Conservation (phyloP, 352 stramenopile genomes). For the Halophytophthora batemanensis region DNA sequence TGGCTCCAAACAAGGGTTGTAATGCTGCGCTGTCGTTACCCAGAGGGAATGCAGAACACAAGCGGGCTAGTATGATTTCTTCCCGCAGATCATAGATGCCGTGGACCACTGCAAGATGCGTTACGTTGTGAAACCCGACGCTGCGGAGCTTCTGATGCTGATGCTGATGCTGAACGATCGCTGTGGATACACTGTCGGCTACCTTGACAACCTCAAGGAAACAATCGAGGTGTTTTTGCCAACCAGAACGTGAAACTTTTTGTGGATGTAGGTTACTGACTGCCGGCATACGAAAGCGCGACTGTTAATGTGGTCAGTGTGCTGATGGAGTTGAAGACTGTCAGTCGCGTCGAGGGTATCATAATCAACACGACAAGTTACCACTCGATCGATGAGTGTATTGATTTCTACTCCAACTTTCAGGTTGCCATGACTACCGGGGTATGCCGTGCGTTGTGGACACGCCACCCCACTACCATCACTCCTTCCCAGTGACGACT, state of each 20-base stretch:
- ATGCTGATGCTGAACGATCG: constrained; percentile 18
- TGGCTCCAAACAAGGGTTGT: constrained; percentile 61
- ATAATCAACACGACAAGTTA: constrained; percentile 64
- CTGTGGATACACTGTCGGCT: constrained; percentile 28
- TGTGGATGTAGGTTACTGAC: constrained; percentile 48
- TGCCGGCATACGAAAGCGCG: constrained; percentile 12
- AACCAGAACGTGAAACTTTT: constrained; percentile 54
- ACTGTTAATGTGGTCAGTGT: constrained; percentile 10
- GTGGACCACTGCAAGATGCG: constrained; percentile 41
- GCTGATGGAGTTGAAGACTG: constrained; percentile 24
- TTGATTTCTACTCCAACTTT: constrained; percentile 35
- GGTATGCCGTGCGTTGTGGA: constrained; percentile 39
- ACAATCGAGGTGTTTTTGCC: constrained; percentile 27
- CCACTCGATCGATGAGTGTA: constrained; percentile 31
- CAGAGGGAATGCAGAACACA: constrained; percentile 18
- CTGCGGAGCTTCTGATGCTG: constrained; percentile 31
- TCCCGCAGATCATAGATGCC: constrained; percentile 24
- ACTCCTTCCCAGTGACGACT: constrained; percentile 30
- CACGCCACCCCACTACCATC: constrained; percentile 52
- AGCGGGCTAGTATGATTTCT: constrained; percentile 31
- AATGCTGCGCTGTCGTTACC: constrained; percentile 30
- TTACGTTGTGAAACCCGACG: constrained; percentile 49
- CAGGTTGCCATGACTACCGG: constrained; percentile 23
- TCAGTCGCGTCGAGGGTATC: constrained; percentile 41
- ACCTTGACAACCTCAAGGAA: constrained; percentile 31